Evolutionary conservation across 23 red algal genomes (phyloP).

Genomic region (Gracilariopsis chorda): DNA sequence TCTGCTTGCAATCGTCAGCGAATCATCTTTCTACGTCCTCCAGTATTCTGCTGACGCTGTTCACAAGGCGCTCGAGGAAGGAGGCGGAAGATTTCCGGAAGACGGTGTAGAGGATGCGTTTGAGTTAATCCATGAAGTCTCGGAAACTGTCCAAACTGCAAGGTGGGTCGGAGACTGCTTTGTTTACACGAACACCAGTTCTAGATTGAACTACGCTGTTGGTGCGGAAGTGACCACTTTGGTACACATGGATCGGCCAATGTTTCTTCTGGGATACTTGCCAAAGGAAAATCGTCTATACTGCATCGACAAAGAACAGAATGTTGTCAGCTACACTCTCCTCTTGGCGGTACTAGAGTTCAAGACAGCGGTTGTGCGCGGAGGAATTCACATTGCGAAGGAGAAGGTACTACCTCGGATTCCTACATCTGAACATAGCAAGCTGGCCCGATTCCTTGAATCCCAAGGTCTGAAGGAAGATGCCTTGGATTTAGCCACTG

Average conservation of each 20-base stretch:
- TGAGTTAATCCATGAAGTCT: slow-evolving; percentile 79
- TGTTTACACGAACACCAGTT: slow-evolving; percentile 76
- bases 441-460: slow-evolving; percentile 89
- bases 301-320: slow-evolving; percentile 82
- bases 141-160: slow-evolving; percentile 72
- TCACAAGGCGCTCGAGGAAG: slow-evolving; percentile 60
- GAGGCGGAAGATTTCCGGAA: slow-evolving; percentile 42
- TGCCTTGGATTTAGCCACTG: slow-evolving; percentile 91
- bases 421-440: slow-evolving; percentile 85
- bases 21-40: slow-evolving; percentile 84
- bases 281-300: slow-evolving; percentile 88
- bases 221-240: slow-evolving; percentile 82
- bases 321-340: slow-evolving; percentile 82
- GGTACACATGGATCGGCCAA: slow-evolving; percentile 87
- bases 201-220: slow-evolving; percentile 76
- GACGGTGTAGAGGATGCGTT: slow-evolving; percentile 98
- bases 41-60: slow-evolving; percentile 77
- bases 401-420: slow-evolving; percentile 69
- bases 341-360: slow-evolving; percentile 87
- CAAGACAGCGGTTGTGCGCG: slow-evolving; percentile 80
- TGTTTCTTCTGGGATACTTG: slow-evolving; percentile 93
- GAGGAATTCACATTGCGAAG: slow-evolving; percentile 63
- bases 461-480: slow-evolving; percentile 75
- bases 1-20: slow-evolving; percentile 71
- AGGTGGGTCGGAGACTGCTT: slow-evolving; percentile 98